phyloP scores from a whole-genome alignment of 1,139 yeast species.

The Nakaseomyces delphensis region DNA sequence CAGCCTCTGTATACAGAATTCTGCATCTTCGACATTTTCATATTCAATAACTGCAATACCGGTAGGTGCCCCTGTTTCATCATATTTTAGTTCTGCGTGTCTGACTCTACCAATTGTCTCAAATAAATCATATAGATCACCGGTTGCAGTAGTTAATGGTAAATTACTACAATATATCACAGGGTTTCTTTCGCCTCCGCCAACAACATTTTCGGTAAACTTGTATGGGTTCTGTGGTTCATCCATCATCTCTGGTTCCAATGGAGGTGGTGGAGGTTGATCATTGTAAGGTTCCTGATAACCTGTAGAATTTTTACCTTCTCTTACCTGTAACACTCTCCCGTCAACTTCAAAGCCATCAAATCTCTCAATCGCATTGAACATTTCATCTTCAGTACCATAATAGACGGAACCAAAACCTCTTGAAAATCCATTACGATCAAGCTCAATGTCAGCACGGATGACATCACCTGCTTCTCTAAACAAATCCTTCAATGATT shows the following conservation, averaged over 20 bases:
- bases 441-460: conserved; percentile 71
- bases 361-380: conserved; percentile 51
- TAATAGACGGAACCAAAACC: conserved; percentile 79
- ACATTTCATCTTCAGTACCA: conserved; percentile 50
- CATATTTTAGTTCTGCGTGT: conserved; percentile 68
- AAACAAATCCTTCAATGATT: conserved; percentile 76
- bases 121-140: conserved; percentile 77
- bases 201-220: conserved; percentile 20
- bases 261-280: not conserved
- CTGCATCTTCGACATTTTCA: conserved; percentile 59
- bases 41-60: conserved; percentile 81
- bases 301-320: conserved; percentile 38
- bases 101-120: conserved; percentile 74
- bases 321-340: conserved; percentile 59
- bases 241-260: conserved; percentile 12
- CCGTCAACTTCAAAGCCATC: conserved; percentile 66
- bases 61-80: conserved; percentile 56
- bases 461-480: conserved; percentile 65
- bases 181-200: conserved; percentile 51
- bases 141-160: conserved; percentile 81
- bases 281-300: not conserved
- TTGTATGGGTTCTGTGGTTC: conserved; percentile 10
- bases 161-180: conserved; percentile 67
- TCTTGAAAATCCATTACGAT: conserved; percentile 66
- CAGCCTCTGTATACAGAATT: conserved; percentile 60